Evolutionary conservation across 2,329 filamentous ascomycete genomes (phyloP).

Genomic region (Ophiostoma ulmi): DNA sequence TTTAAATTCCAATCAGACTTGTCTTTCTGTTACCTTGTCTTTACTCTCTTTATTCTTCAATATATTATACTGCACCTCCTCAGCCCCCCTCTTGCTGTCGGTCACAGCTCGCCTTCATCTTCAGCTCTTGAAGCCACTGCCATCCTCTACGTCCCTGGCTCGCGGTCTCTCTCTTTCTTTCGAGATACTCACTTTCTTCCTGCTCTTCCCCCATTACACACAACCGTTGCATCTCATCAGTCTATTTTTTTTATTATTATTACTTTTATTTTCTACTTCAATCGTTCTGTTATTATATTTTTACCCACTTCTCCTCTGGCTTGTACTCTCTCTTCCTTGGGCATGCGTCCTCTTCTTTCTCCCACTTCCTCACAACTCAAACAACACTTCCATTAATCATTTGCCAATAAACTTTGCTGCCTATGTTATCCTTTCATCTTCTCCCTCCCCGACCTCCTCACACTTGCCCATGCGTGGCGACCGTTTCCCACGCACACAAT

Average conservation of each 20-base stretch:
- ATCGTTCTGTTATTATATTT: constrained; percentile 11
- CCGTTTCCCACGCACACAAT: constrained; percentile 13
- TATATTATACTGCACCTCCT: not conserved
- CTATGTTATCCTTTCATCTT: constrained; percentile 14
- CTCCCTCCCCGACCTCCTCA: constrained; percentile 17
- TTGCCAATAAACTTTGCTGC: not conserved
- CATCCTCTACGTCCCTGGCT: not conserved
- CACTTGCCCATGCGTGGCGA: constrained; percentile 15
- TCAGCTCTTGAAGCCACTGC: not conserved
- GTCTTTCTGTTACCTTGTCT: not conserved
- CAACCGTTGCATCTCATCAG: not conserved
- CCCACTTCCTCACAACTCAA: constrained; percentile 14
- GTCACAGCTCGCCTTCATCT: not conserved
- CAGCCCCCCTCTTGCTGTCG: not conserved
- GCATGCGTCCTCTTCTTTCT: constrained; percentile 26
- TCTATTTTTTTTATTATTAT: constrained; percentile 8
- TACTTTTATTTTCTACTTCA: constrained; percentile 14
- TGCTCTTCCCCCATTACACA: constrained; percentile 1
- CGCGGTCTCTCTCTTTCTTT: not conserved
- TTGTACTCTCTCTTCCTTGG: constrained; percentile 2
- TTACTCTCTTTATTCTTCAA: not conserved
- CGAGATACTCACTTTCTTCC: not conserved
- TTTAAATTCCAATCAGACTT: not conserved
- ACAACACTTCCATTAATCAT: not conserved
- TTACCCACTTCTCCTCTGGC: constrained; percentile 22